Evolutionary conservation across 805 yeast genomes (phyloP), one percentile per base, ranked within the genome.

Genomic region (Hanseniaspora mollemarum): DNA sequence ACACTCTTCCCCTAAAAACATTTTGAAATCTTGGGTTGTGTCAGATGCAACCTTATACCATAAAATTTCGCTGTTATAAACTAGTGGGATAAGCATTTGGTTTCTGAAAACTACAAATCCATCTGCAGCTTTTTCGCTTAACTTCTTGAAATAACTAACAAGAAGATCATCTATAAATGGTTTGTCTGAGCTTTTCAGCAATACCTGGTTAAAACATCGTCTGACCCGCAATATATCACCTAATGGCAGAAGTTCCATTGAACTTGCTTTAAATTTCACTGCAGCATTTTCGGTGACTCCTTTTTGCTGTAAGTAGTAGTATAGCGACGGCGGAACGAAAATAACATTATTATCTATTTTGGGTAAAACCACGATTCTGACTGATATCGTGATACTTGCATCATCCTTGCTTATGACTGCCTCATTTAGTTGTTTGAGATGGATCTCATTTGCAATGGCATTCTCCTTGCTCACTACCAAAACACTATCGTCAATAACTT

Each of bases 21-120:
- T 10, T 32, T 32, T 32, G 15, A 32, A 32, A 32, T 32, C 35
- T 10, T 32, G 6, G 10, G 10, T 8, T 8, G 5, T 5, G n/a
- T 32, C 35, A 32, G 35, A 32, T 10, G 15, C 15, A 32, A 45
- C 28, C 26, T 31, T 45, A 19, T 37, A 45, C 49, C 49, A 45
- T 5, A 29, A 9, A 2, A 45, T 29, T 1, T 15, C 3, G 16
- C 29, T 21, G 6, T 12, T 5, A 37, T 18, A 37, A 4, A 16
- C 8, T 3, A 45, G 13, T 7, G 42, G 49, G n/a, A 45, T 37
- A 21, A 29, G 19, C 46, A 43, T 43, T 1, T 35, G 28, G 24
- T 37, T 13, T 37, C 28, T 28, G 19, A 37, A 19, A 6, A 24
- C 15, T 4, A 21, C 31, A 37, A 4, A 16, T 15, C 4, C 4